A percentile compares a stretch with the other conserved stretches of the same genome.
These are phyloP conservation scores for Psophocarpus tetragonolobus DNA, from an alignment of 306 rosid genomes.

Conservation along the genomic window DNA sequence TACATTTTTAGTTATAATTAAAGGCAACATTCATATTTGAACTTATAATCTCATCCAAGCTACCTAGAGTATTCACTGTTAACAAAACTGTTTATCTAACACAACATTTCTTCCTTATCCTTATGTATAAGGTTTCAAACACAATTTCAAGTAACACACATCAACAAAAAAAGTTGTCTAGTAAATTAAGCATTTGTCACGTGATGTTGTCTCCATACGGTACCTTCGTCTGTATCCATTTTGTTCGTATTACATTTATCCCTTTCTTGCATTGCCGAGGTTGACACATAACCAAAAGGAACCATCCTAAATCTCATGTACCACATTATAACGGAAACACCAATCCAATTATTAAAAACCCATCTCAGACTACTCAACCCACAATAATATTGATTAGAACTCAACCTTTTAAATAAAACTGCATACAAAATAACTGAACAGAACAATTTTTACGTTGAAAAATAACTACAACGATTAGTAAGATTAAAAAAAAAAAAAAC, in stretches of 20 bases:
- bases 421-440: neutral
- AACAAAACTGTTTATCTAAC: neutral
- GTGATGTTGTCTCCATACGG: no score
- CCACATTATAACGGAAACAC: neutral
- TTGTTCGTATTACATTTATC: no score
- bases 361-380: neutral
- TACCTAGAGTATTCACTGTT: neutral
- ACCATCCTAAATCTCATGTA: constrained; percentile 5
- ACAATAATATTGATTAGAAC: neutral
- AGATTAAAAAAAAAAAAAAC: no score
- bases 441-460: constrained; percentile 16
- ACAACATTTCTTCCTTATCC: neutral
- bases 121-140: neutral
- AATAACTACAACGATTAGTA: neutral
- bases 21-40: neutral
- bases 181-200: no score
- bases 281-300: neutral
- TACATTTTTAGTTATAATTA: neutral
- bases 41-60: neutral
- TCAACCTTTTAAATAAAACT: neutral
- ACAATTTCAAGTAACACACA: neutral
- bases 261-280: neutral
- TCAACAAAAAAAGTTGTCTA: neutral
- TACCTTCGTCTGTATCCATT: no score
- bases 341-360: neutral